These are phyloP conservation scores for Fusarium sp. DNA, from an alignment of 2,329 filamentous ascomycete species.

Conservation along the genomic window DNA sequence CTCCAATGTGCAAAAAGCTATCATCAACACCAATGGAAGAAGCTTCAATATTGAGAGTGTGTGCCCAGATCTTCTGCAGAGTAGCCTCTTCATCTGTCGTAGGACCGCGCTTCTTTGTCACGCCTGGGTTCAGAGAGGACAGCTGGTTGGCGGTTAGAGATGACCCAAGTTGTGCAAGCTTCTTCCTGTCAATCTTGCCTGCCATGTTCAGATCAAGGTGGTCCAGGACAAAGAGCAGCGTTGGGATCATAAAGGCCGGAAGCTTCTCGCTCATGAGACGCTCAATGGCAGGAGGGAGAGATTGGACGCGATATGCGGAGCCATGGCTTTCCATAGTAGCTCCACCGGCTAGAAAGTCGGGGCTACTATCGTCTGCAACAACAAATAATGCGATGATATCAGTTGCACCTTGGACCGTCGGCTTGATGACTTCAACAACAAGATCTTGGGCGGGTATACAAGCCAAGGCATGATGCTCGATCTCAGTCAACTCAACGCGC, in stretches of 20 bases:
- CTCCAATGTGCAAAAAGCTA: neutral
- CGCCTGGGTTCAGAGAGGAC: neutral
- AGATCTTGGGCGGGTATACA: neutral
- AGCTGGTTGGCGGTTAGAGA: neutral
- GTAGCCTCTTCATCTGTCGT: neutral
- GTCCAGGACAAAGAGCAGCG: neutral
- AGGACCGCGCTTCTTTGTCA: neutral
- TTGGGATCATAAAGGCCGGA: constrained; percentile 3
- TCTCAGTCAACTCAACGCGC: constrained; percentile 60
- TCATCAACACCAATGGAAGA: neutral
- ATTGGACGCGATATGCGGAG: neutral
- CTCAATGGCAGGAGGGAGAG: neutral
- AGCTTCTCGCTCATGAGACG: neutral
- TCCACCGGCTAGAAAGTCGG: neutral
- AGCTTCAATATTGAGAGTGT: neutral
- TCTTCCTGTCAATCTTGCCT: constrained; percentile 8
- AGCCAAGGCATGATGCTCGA: constrained; percentile 8
- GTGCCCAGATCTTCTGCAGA: constrained; percentile 1
- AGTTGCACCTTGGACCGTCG: neutral
- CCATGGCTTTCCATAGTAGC: neutral
- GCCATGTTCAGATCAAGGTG: neutral
- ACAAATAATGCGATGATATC: constrained; percentile 2
- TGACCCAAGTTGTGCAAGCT: neutral
- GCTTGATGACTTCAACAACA: constrained; percentile 10
- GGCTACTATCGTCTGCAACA: neutral